Evolutionary conservation across 768 basidiomycete species (phyloP).

Genomic region (Panaeolus cyanescens): DNA sequence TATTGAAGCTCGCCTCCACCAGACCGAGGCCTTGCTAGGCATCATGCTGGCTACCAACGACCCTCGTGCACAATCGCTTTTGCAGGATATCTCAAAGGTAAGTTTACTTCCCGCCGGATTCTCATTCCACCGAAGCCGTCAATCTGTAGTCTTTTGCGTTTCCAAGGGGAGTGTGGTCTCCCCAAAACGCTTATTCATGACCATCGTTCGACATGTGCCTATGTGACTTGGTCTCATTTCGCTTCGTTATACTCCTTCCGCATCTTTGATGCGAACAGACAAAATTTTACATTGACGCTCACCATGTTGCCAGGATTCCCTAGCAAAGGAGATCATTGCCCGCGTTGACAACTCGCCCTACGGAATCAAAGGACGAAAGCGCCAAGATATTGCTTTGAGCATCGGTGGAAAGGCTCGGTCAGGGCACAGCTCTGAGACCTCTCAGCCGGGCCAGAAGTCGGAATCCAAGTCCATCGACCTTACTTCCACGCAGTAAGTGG

Average conservation of each 20-base stretch:
- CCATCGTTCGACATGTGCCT: slow-evolving; percentile 3
- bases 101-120: slow-evolving; percentile 21
- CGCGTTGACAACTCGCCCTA: slow-evolving; percentile 84
- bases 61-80: slow-evolving; percentile 41
- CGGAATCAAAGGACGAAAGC: slow-evolving; percentile 70
- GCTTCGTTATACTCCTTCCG: neutral
- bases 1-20: slow-evolving; percentile 88
- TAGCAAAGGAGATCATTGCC: slow-evolving; percentile 78
- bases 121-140: too few species aligned
- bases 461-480: slow-evolving; percentile 38
- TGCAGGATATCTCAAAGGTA: slow-evolving; percentile 55
- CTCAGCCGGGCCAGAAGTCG: slow-evolving; percentile 19
- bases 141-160: neutral
- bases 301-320: slow-evolving; percentile 54
- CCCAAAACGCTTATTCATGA: neutral
- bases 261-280: neutral
- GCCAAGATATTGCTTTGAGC: slow-evolving; percentile 22
- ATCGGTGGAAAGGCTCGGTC: slow-evolving; percentile 17
- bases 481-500: slow-evolving; percentile 63
- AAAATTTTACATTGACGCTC: slow-evolving; percentile 4
- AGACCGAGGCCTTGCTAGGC: slow-evolving; percentile 88
- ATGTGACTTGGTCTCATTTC: neutral
- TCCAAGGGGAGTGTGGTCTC: neutral
- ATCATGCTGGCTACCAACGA: slow-evolving; percentile 64
- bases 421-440: slow-evolving; percentile 17